A percentile compares a stretch with the other conserved stretches of the same genome.
Evolutionary conservation across 2,329 filamentous ascomycete species (phyloP).

Genomic region (Dactylellina leptospora): DNA sequence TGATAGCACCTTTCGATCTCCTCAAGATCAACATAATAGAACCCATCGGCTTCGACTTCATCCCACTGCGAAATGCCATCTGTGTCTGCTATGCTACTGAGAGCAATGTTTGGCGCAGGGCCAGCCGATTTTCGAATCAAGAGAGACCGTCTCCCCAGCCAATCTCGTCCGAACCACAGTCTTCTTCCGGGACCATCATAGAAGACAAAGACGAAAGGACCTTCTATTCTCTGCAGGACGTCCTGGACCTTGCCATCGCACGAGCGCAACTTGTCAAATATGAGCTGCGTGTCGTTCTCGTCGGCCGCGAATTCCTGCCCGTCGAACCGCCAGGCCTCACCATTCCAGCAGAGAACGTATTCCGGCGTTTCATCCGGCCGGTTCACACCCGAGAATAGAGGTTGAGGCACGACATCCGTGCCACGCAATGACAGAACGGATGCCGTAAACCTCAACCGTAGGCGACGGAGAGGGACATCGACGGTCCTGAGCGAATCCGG

Average conservation of each 20-base stretch:
- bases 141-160: conserved; percentile 84
- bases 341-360: conserved; percentile 86
- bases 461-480: conserved; percentile 57
- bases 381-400: conserved; percentile 67
- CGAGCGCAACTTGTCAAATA: conserved; percentile 70
- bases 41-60: conserved; percentile 85
- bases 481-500: conserved; percentile 60
- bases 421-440: conserved; percentile 93
- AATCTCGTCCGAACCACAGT: conserved; percentile 85
- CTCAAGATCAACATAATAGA: conserved; percentile 73
- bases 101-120: conserved; percentile 55
- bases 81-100: conserved; percentile 43
- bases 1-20: conserved; percentile 7
- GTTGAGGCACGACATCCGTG: conserved; percentile 74
- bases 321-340: conserved; percentile 85
- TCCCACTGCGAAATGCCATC: conserved; percentile 76
- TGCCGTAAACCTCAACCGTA: conserved; percentile 72
- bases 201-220: conserved; percentile 90
- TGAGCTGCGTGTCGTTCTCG: conserved; percentile 79
- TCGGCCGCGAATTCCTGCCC: conserved; percentile 64
- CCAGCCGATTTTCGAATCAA: conserved; percentile 65
- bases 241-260: conserved; percentile 62
- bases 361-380: conserved; percentile 58
- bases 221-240: conserved; percentile 71
- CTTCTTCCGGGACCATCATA: conserved; percentile 71